A percentile compares a stretch with the other conserved stretches of the same genome.
Evolutionary conservation across 2,329 filamentous ascomycete genomes (phyloP).

Genomic region (Exophiala bonariae): DNA sequence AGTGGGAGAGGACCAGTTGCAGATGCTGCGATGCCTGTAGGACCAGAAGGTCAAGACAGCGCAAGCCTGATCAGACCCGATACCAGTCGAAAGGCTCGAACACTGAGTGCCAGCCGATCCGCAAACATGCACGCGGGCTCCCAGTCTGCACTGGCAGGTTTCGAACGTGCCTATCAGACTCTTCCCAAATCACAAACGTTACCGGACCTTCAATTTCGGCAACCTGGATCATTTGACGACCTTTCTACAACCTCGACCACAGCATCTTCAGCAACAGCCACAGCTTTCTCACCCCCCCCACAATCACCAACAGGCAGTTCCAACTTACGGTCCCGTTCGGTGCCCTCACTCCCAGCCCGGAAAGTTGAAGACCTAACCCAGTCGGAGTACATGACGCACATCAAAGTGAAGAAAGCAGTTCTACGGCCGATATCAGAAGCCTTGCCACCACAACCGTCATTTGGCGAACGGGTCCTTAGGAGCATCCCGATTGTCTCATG

Average conservation of each 20-base stretch:
- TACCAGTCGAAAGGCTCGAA: conserved; percentile 27
- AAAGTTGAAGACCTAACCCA: conserved; percentile 18
- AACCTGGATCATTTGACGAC: conserved; percentile 32
- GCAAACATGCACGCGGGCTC: conserved; percentile 34
- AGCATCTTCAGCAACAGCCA: conserved; percentile 43
- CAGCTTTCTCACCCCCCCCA: conserved; percentile 19
- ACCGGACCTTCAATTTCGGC: conserved; percentile 34
- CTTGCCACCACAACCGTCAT: conserved; percentile 67
- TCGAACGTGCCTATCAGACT: conserved; percentile 35
- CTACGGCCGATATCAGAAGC: conserved; percentile 70
- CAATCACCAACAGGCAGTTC: conserved; percentile 32
- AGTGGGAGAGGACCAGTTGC: conserved; percentile 62
- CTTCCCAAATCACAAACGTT: conserved; percentile 42
- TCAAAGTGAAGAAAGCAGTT: conserved; percentile 66
- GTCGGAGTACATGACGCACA: conserved; percentile 54
- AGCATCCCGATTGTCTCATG: conserved; percentile 70
- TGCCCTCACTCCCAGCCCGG: conserved; percentile 32
- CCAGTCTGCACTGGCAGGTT: conserved; percentile 28
- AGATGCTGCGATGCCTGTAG: conserved; percentile 63
- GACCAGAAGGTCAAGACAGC: conserved; percentile 13
- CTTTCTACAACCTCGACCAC: conserved; percentile 35
- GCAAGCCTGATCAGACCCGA: conserved; percentile 11
- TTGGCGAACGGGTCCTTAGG: conserved; percentile 63
- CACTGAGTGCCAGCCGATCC: conserved; percentile 34
- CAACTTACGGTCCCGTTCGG: conserved; percentile 26